These are phyloP conservation scores for Paramecium primaurelia DNA, from an alignment of 73 alveolate genomes.

Conservation along the genomic window DNA sequence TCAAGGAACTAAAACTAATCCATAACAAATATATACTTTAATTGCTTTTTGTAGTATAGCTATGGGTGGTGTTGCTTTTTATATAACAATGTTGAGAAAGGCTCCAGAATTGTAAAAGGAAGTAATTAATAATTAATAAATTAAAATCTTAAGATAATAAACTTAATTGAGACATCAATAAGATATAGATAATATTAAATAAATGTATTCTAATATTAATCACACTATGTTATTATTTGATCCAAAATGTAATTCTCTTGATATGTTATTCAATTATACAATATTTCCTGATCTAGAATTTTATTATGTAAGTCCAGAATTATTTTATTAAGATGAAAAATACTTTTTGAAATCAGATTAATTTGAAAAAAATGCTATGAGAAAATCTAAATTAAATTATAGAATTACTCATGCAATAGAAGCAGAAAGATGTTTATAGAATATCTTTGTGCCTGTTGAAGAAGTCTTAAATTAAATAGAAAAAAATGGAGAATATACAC, in stretches of 20 bases:
- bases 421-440: slow-evolving; percentile 29
- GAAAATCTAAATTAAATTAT: neutral
- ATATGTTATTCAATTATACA: neutral
- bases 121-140: neutral
- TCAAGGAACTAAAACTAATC: neutral
- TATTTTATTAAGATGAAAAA: neutral
- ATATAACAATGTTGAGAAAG: neutral
- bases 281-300: slow-evolving; percentile 30
- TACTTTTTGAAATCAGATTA: neutral
- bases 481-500: neutral
- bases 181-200: neutral
- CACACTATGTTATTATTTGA: neutral
- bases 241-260: neutral
- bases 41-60: neutral
- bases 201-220: neutral
- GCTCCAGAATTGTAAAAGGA: slow-evolving; percentile 26
- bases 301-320: neutral
- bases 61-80: neutral
- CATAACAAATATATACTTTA: neutral
- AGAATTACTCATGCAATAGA: slow-evolving; percentile 41
- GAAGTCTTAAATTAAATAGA: neutral
- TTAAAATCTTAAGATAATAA: neutral
- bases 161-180: neutral
- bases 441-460: slow-evolving; percentile 25
- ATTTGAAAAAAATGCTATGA: neutral